Base-by-base conservation (phyloP, 768 basidiomycete genomes). In the Suillus bovinus region DNA sequence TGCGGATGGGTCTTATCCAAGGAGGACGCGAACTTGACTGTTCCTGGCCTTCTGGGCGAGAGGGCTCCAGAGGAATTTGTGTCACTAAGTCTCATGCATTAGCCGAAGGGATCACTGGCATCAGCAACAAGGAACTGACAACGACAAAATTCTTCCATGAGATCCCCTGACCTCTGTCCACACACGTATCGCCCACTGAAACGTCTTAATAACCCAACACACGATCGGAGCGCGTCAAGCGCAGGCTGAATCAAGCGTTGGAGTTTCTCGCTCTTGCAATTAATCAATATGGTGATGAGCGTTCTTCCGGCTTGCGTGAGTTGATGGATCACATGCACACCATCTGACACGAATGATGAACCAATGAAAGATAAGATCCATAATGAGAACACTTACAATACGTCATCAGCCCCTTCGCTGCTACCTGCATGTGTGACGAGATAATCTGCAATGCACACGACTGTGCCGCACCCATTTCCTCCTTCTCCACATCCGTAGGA, bases 91-190 rank as follows among this genome's bases (percentile, higher is more conserved):
- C 49, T 59, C 62, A 59, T 4, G 58, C 49, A 53, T 71, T 13
- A 66, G 70, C 20, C 33, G 59, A 60, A 50, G 42, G 17, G 34
- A 58, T 50, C 34, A 33, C 55, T 27, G 29, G 16, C 24, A 55
- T 39, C 44, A 50, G 34, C 33, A 29, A 20, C 24, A 60, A 46
- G 63, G 59, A 17, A 79, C 79, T 74, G 65, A 89, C 93, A 76
- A 72, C 94, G 86, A 78, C 95, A 96, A 74, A 96, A 95, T 74
- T 96, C 95, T 71, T 96, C 94, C 84, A 97, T 90, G 47, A 96
- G 82, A 75, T 96, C 95, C 33, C 94, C 93, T 52, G 91, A 93
- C 58, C 95, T 81, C 47, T 94, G 84, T 2, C 94, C 94, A 71
- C 95, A 96, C 24, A 96, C 86, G 77, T 97, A 97, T 52, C 94